Base-by-base conservation (phyloP, 228 moss, liverwort and hornwort genomes). In the Sphagnum fallax region DNA sequence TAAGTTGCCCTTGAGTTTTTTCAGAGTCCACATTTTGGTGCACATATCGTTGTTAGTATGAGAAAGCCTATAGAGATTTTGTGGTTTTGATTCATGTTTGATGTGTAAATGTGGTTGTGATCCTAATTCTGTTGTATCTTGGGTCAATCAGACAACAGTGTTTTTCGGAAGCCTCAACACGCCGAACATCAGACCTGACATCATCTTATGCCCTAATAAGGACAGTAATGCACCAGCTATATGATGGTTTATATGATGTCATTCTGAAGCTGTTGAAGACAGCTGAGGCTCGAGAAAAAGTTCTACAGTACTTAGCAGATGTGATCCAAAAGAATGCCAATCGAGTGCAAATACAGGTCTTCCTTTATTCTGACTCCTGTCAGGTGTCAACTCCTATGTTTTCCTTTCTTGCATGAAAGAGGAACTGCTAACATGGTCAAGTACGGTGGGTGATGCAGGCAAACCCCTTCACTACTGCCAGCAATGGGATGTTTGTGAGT, bases 401-500 rank as follows among this genome's bases (percentile, higher is more conserved):
- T 57, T 62, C 13, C 62, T 16, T 32, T 32, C 32, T 32, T 32
- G 32, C 32, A 32, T 32, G 32, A 32, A 12, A 8, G 55, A 55
- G 55, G 55, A 55, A 55, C 12, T 8, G 55, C 55, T 55, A 10
- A 62, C 62, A n/a, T 62, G 12, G 5, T 5, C 7, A 16, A 32
- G 11, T 10, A 10, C 70, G 69, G 16, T 74, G 65, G 50, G 16
- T 74, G 65, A 53, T 67, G 62, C 91, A 98, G 97, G 82, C 90
- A 67, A 93, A 93, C 72, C 93, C 93, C 10, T 86, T 93, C 60
- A 78, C 64, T 68, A 90, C 80, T 75, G 97, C 91, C 64, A 98
- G 97, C 85, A 90, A 75, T 75, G 97, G 97, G 67, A 98, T 93
- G 97, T 98, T 93, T 70, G 82, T 93, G 32, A 85, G 80, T 66